Evolutionary conservation across 805 yeast species (phyloP).

Genomic region (Myxozyma sirexii): DNA sequence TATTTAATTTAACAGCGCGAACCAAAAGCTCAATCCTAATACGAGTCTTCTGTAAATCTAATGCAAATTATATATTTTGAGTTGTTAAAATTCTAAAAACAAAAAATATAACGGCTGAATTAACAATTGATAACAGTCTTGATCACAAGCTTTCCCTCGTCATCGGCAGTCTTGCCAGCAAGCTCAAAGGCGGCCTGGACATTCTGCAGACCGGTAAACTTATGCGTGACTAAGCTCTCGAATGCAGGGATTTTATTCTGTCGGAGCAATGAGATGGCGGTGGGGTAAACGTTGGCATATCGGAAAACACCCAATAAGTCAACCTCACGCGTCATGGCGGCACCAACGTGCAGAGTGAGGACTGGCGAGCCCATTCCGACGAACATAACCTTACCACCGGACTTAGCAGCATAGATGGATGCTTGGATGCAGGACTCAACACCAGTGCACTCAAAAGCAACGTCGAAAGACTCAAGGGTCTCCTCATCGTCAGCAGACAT

Average conservation of each 20-base stretch:
- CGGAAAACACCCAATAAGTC: conserved; percentile 43
- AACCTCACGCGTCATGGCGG: conserved; percentile 41
- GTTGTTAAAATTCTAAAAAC: too few species aligned
- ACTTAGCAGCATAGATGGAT: conserved; percentile 44
- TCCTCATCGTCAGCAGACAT: conserved; percentile 19
- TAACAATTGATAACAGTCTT: conserved; percentile 28
- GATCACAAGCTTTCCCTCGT: conserved; percentile 41
- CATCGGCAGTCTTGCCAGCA: conserved; percentile 40
- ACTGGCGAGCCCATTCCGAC: conserved; percentile 42
- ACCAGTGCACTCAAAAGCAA: conserved; percentile 56
- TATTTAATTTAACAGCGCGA: too few species aligned
- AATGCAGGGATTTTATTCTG: conserved; percentile 34
- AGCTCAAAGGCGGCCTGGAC: conserved; percentile 39
- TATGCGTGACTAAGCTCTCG: conserved; percentile 40
- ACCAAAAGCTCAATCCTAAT: too few species aligned
- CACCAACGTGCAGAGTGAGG: conserved; percentile 41
- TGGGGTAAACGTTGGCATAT: conserved; percentile 40
- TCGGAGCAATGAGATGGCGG: conserved; percentile 38
- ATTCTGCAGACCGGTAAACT: conserved; percentile 38
- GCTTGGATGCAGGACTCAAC: conserved; percentile 53
- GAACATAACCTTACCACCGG: conserved; percentile 38
- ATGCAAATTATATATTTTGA: too few species aligned
- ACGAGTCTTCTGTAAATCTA: too few species aligned
- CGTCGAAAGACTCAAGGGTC: conserved; percentile 28
- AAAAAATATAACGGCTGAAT: too few species aligned